Evolutionary conservation across 2,329 filamentous ascomycete genomes (phyloP).

Genomic region (Beauveria scarabaeidicola): DNA sequence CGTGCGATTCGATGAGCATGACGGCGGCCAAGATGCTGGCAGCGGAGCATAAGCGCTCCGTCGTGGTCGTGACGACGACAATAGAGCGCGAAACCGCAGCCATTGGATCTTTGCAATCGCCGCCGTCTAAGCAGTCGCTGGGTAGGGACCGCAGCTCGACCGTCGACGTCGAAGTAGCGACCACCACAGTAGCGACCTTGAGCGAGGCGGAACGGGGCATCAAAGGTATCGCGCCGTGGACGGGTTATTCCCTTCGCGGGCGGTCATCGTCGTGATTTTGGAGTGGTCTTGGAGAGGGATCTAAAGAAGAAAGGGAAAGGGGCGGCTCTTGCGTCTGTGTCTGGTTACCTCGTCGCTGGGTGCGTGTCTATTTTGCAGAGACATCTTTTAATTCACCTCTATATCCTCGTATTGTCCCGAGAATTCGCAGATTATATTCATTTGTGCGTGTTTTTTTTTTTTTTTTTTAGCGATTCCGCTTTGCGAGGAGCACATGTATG

Average conservation of each 20-base stretch:
- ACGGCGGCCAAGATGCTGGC: slow-evolving; percentile 1
- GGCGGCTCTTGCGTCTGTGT: not conserved
- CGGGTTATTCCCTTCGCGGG: not conserved
- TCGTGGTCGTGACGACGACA: slow-evolving; percentile 10
- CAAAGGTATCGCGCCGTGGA: not conserved
- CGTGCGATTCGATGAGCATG: slow-evolving; percentile 5
- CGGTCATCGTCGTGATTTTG: not conserved
- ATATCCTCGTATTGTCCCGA: not conserved
- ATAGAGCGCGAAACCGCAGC: slow-evolving; percentile 5
- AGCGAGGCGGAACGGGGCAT: not conserved
- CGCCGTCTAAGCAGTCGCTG: not conserved
- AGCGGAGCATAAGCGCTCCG: not conserved
- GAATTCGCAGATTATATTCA: no score
- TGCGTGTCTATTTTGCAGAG: not conserved
- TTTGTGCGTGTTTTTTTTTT: no score
- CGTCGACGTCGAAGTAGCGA: not conserved
- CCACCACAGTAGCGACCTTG: not conserved
- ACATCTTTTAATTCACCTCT: not conserved
- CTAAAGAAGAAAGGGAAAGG: not conserved
- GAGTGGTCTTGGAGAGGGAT: no score
- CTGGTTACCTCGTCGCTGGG: not conserved
- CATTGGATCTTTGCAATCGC: not conserved
- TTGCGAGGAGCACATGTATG: no score
- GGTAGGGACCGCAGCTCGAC: not conserved
- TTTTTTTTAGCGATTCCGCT: not conserved